Percentiles rank a stretch among this genome's conserved stretches.
phyloP scores from a whole-genome alignment of 2,329 filamentous ascomycete species.

The Bipolaris victoriae region DNA sequence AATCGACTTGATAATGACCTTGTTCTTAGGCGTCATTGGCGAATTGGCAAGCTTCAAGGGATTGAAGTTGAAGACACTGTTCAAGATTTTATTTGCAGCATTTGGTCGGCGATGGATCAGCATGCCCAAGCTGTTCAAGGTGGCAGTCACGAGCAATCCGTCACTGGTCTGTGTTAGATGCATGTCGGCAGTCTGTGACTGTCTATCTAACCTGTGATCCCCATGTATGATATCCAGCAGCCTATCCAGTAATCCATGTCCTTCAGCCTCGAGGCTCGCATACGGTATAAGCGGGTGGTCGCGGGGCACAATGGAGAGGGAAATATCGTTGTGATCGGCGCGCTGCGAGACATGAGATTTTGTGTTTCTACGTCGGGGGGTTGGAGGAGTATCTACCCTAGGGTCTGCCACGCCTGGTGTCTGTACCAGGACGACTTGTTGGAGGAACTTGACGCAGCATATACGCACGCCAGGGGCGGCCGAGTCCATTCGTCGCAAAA shows the following conservation, averaged over 20 bases:
- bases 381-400: slow-evolving; percentile 64
- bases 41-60: slow-evolving; percentile 80
- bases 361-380: slow-evolving; percentile 3
- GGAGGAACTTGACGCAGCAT: slow-evolving; percentile 97
- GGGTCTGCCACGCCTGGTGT: slow-evolving; percentile 85
- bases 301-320: slow-evolving; percentile 80
- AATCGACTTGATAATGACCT: slow-evolving; percentile 88
- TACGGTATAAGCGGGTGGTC: slow-evolving; percentile 82
- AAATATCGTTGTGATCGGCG: slow-evolving; percentile 80
- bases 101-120: slow-evolving; percentile 81
- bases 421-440: slow-evolving; percentile 90
- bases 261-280: slow-evolving; percentile 87
- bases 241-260: slow-evolving; percentile 86
- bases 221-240: slow-evolving; percentile 86
- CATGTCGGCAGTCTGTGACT: slow-evolving; percentile 11
- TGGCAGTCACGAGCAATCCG: slow-evolving; percentile 86
- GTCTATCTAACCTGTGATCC: slow-evolving; percentile 71
- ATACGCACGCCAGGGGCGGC: slow-evolving; percentile 78
- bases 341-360: slow-evolving; percentile 59
- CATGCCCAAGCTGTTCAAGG: slow-evolving; percentile 83
- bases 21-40: slow-evolving; percentile 77
- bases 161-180: slow-evolving; percentile 64
- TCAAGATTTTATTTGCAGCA: slow-evolving; percentile 84
- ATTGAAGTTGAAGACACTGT: slow-evolving; percentile 87
- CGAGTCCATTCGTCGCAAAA: slow-evolving; percentile 86